These are phyloP conservation scores for Tolypocladium ophioglossoides DNA, from an alignment of 2,329 filamentous ascomycete species.

Conservation along the genomic window DNA sequence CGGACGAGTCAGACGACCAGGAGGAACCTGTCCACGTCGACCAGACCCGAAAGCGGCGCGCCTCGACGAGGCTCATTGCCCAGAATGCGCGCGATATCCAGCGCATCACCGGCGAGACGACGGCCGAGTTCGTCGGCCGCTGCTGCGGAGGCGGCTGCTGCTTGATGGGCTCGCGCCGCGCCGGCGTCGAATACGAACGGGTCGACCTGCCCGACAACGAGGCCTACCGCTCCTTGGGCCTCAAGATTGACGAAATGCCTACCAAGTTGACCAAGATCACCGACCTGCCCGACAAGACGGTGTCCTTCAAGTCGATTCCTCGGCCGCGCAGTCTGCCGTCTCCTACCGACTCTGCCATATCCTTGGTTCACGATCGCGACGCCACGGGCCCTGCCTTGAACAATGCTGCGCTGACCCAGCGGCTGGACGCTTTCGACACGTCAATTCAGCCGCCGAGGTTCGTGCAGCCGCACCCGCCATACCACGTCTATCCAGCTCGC, in stretches of 20 bases:
- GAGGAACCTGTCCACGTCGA: slow-evolving; percentile 36
- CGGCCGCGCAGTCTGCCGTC: slow-evolving; percentile 22
- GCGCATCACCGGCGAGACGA: slow-evolving; percentile 53
- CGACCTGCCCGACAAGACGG: slow-evolving; percentile 63
- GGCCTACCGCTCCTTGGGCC: slow-evolving; percentile 68
- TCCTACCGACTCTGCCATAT: slow-evolving; percentile 39
- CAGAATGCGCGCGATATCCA: slow-evolving; percentile 52
- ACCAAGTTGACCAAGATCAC: slow-evolving; percentile 61
- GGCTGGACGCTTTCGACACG: slow-evolving; percentile 36
- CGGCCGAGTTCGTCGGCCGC: slow-evolving; percentile 48
- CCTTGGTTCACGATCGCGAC: slow-evolving; percentile 25
- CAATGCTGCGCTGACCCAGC: slow-evolving; percentile 9
- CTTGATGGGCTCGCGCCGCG: slow-evolving; percentile 36
- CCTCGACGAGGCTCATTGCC: slow-evolving; percentile 58
- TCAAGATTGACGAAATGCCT: slow-evolving; percentile 67
- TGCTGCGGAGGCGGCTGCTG: slow-evolving; percentile 58
- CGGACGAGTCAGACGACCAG: slow-evolving; percentile 50
- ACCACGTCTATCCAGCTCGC: slow-evolving; percentile 83
- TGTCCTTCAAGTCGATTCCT: slow-evolving; percentile 55
- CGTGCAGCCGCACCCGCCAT: slow-evolving; percentile 89
- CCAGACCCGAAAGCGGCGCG: slow-evolving; percentile 45
- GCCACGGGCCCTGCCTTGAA: slow-evolving; percentile 21
- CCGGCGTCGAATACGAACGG: slow-evolving; percentile 39
- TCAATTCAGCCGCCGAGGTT: slow-evolving; percentile 69
- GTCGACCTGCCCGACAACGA: slow-evolving; percentile 63